Conservation (phyloP, 129 eudicot genomes). For the Flaveria ramosissima region DNA sequence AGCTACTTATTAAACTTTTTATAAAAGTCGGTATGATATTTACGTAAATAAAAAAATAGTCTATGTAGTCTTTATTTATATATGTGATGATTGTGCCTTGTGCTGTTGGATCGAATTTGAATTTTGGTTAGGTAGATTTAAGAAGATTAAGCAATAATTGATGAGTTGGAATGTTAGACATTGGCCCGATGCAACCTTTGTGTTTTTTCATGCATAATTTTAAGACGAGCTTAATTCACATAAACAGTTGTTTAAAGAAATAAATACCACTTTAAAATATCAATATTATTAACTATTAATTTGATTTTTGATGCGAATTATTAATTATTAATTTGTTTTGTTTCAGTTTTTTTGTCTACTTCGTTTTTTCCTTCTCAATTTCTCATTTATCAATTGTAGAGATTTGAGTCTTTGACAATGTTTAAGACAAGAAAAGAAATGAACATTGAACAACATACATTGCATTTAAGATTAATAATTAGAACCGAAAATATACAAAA, state of each 20-base stretch:
- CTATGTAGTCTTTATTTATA: background rate
- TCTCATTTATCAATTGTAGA: no score
- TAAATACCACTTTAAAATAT: no score
- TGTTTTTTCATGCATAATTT: no score
- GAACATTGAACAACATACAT: conserved; percentile 7
- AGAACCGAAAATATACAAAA: conserved; percentile 29
- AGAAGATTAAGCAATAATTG: background rate
- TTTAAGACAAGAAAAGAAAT: background rate
- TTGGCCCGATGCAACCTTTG: background rate
- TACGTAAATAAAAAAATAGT: background rate
- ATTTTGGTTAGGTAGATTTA: background rate
- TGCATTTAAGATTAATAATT: conserved; percentile 17
- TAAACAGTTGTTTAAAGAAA: no score
- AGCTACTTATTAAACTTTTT: no score
- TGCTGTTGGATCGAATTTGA: background rate
- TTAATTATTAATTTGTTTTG: no score
- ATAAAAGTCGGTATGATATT: background rate
- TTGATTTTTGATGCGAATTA: no score
- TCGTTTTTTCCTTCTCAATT: no score
- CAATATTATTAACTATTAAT: no score
- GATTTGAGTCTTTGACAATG: background rate
- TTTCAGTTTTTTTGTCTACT: no score
- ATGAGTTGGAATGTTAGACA: background rate
- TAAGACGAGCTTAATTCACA: no score
- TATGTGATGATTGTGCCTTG: no score